Evolutionary conservation across 148 eudicot species (phyloP).

Genomic region (Rhododendron mucronatum): DNA sequence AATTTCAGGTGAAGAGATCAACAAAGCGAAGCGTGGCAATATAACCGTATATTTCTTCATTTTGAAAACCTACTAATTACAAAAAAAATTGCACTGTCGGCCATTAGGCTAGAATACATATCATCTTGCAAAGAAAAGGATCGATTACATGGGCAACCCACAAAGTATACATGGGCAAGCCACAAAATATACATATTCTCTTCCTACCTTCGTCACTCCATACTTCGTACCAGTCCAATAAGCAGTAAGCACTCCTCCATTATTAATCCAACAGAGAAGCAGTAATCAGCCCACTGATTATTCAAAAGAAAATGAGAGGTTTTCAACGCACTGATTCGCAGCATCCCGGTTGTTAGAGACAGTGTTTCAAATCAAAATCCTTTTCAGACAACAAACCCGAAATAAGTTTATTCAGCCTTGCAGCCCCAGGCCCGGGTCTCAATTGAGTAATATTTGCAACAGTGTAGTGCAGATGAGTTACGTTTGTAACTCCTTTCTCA

Average conservation of each 20-base stretch:
- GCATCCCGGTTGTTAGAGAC: constrained; percentile 25
- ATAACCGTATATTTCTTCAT: not conserved
- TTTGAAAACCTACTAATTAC: not conserved
- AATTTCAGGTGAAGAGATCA: not conserved
- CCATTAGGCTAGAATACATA: constrained; percentile 4
- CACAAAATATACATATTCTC: not conserved
- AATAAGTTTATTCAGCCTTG: constrained; percentile 46
- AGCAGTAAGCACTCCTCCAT: not conserved
- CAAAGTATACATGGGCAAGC: not conserved
- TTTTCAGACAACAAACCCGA: constrained; percentile 40
- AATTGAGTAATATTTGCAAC: constrained; percentile 34
- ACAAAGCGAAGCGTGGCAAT: not conserved
- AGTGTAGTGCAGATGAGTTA: constrained; percentile 9
- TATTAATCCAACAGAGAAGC: not conserved
- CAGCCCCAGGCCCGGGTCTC: constrained; percentile 57
- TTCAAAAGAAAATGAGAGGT: not conserved
- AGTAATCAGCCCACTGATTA: not conserved
- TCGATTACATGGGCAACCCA: not conserved
- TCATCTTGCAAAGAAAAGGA: not conserved
- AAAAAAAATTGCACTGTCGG: not conserved
- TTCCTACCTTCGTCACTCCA: not conserved
- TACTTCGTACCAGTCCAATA: not conserved
- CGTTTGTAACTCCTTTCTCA: constrained; percentile 13
- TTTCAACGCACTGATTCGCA: not conserved
- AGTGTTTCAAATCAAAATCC: constrained; percentile 48